Evolutionary conservation across 108 stramenopile species (phyloP).

Genomic region (Stephanodiscus triporus): DNA sequence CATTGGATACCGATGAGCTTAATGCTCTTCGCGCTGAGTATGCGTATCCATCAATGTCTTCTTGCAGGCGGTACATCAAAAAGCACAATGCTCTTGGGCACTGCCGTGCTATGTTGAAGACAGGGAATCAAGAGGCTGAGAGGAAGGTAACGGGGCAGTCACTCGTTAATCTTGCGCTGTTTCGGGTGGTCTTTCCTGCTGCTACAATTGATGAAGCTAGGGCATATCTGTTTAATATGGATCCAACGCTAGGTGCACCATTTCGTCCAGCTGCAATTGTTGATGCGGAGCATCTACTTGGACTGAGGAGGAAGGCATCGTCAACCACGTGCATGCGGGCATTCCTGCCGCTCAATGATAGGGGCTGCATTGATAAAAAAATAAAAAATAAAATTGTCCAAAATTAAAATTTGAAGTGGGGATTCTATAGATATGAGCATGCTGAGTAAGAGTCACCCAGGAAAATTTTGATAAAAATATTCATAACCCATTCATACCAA

Average conservation of each 20-base stretch:
- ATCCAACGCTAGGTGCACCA: constrained; percentile 1
- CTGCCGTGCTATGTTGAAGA: neutral
- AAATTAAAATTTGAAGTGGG: no score
- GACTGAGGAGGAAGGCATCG: no score
- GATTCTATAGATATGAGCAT: no score
- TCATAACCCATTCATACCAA: no score
- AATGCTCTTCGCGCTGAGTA: neutral
- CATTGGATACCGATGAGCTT: neutral
- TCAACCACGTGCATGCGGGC: neutral
- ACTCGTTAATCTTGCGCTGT: neutral
- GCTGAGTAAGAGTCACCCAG: no score
- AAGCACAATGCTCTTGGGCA: constrained; percentile 1
- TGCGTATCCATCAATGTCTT: neutral
- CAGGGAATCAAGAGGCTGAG: constrained; percentile 18
- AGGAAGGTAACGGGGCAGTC: constrained; percentile 3
- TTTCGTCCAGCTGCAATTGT: no score
- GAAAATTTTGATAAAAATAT: no score
- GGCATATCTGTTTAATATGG: constrained; percentile 16
- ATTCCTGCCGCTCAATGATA: neutral
- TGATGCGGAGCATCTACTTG: no score
- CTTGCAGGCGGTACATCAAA: neutral
- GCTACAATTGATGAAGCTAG: constrained; percentile 6
- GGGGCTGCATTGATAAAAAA: no score
- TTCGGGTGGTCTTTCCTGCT: neutral
- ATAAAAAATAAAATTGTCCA: no score